These are phyloP conservation scores for Starmerella kuoi DNA, from an alignment of 805 yeast genomes.

Conservation along the genomic window DNA sequence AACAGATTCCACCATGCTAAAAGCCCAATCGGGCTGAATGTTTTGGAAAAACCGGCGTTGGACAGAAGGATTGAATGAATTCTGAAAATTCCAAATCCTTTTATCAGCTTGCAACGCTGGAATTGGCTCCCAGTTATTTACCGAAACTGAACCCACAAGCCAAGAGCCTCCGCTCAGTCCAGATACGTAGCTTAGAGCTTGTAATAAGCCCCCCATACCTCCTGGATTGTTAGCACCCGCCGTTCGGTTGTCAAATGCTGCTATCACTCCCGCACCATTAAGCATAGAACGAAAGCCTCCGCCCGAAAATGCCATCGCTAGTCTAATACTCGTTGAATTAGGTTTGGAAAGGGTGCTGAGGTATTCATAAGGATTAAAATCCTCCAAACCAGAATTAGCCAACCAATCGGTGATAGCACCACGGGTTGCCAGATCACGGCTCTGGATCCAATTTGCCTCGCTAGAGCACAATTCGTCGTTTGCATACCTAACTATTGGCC, in stretches of 20 bases:
- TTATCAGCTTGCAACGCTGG: constrained; percentile 40
- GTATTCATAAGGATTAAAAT: constrained; percentile 35
- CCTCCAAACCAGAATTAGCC: constrained; percentile 35
- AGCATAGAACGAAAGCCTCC: constrained; percentile 90
- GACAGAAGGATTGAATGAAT: constrained; percentile 49
- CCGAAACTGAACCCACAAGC: constrained; percentile 56
- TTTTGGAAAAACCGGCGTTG: constrained; percentile 45
- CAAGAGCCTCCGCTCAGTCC: constrained; percentile 82
- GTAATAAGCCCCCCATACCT: constrained; percentile 64
- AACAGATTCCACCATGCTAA: constrained; percentile 35
- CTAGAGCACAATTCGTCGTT: constrained; percentile 1
- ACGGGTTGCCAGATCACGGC: constrained; percentile 26
- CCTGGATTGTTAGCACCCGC: constrained; percentile 35
- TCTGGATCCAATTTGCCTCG: constrained; percentile 26
- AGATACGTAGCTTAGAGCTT: constrained; percentile 54
- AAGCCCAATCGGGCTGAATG: constrained; percentile 39
- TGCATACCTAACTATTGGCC: constrained; percentile 3
- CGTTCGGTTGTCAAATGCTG: constrained; percentile 70
- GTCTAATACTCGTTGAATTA: constrained; percentile 29
- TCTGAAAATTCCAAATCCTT: constrained; percentile 56
- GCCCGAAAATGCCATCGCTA: constrained; percentile 58
- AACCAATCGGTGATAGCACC: constrained; percentile 35
- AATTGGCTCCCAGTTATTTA: constrained; percentile 63
- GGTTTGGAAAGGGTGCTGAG: constrained; percentile 7
- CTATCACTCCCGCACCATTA: constrained; percentile 68